Conservation (phyloP, 2,329 filamentous ascomycete species). For the Penicillium sp. region DNA sequence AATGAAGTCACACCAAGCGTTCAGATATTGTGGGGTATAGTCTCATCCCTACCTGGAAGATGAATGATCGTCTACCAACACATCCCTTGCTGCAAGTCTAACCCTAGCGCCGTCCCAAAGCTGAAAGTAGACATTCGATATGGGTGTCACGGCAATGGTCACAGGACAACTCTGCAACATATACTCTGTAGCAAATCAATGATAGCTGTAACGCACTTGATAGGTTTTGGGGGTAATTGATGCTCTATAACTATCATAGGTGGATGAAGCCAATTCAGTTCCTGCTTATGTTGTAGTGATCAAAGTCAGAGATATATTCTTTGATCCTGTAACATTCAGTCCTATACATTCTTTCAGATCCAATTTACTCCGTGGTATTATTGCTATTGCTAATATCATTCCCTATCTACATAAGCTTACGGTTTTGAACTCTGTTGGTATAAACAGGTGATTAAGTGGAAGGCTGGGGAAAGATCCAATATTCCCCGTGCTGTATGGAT, state of each 20-base stretch:
- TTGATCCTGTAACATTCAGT: neutral
- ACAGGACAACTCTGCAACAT: neutral
- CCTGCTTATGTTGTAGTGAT: neutral
- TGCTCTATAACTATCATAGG: neutral
- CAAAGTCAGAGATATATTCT: neutral
- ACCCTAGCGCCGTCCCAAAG: neutral
- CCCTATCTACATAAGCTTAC: neutral
- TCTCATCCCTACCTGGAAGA: neutral
- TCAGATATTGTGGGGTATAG: conserved; percentile 2
- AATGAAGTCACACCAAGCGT: neutral
- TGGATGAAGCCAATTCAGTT: neutral
- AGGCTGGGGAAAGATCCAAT: neutral
- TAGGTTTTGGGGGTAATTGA: neutral
- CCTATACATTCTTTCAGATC: neutral
- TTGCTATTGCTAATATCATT: neutral
- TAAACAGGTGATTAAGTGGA: neutral
- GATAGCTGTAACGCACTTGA: neutral
- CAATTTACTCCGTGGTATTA: no score
- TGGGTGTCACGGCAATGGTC: neutral
- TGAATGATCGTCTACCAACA: neutral
- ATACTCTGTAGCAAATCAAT: no score
- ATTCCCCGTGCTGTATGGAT: neutral
- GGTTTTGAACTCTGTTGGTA: neutral
- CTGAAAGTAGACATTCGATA: neutral
- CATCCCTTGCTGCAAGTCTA: neutral